phyloP scores from a whole-genome alignment of 2,329 filamentous ascomycete genomes.

The Hymenoscyphus linearis region DNA sequence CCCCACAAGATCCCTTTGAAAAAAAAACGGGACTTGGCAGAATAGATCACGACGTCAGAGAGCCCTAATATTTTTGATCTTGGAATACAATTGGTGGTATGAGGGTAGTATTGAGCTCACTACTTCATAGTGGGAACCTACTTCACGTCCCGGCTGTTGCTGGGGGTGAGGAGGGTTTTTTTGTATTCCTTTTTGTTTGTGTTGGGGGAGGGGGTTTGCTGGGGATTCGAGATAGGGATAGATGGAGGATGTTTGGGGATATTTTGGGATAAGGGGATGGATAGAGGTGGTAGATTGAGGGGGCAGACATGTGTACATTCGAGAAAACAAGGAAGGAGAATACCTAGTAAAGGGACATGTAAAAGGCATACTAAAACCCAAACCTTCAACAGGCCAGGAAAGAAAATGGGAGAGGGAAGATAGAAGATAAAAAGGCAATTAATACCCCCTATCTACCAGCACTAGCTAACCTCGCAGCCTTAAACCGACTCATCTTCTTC shows the following conservation, averaged over 20 bases:
- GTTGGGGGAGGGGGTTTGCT: background rate
- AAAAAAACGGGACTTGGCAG: too few relatives aligned
- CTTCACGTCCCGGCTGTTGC: background rate
- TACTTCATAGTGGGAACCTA: background rate
- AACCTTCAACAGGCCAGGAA: background rate
- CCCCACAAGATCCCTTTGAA: background rate
- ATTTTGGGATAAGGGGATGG: background rate
- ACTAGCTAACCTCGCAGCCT: slow-evolving; percentile 59
- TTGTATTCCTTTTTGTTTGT: background rate
- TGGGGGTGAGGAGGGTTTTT: background rate
- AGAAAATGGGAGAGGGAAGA: background rate
- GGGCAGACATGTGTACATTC: background rate
- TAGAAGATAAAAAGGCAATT: background rate
- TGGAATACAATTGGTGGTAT: slow-evolving; percentile 38
- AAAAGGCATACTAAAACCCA: background rate
- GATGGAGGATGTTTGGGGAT: background rate
- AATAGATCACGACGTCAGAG: slow-evolving; percentile 54
- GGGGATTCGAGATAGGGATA: background rate
- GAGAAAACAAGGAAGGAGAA: background rate
- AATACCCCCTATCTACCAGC: slow-evolving; percentile 40
- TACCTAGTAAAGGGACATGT: background rate
- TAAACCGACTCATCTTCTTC: slow-evolving; percentile 66
- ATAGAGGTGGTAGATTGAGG: too few relatives aligned
- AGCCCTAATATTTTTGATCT: slow-evolving; percentile 51
- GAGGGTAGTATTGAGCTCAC: background rate